These are phyloP conservation scores for Phytophthora vignae DNA, from an alignment of 352 stramenopile species.

Conservation along the genomic window DNA sequence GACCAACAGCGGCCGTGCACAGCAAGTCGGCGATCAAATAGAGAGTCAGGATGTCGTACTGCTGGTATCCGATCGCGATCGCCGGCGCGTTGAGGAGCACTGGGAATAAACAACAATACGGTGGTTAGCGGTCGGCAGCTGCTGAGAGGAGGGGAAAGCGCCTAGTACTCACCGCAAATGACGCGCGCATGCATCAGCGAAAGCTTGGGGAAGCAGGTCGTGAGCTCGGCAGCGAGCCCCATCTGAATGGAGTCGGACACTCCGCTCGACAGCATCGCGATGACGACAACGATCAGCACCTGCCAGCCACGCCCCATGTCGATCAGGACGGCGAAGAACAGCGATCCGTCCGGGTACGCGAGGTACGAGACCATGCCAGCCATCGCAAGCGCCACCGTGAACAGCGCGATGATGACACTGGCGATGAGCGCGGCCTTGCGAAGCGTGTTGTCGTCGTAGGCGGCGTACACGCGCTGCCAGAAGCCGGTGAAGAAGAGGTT, in stretches of 20 bases:
- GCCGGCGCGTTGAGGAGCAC: slow-evolving; percentile 69
- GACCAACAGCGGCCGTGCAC: slow-evolving; percentile 65
- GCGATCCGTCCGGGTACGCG: slow-evolving; percentile 52
- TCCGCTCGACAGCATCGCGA: slow-evolving; percentile 63
- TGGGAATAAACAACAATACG: slow-evolving; percentile 9
- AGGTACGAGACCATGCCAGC: slow-evolving; percentile 67
- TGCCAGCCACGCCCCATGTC: slow-evolving; percentile 70
- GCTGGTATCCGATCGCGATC: slow-evolving; percentile 64
- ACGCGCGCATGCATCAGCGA: slow-evolving; percentile 54
- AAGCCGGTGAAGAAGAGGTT: slow-evolving; percentile 82
- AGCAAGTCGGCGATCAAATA: slow-evolving; percentile 77
- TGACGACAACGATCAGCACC: slow-evolving; percentile 63
- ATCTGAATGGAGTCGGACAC: slow-evolving; percentile 74
- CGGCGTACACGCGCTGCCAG: slow-evolving; percentile 71
- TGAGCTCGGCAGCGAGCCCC: slow-evolving; percentile 74
- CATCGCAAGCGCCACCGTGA: slow-evolving; percentile 68
- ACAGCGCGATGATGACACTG: slow-evolving; percentile 57
- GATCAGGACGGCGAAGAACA: slow-evolving; percentile 74
- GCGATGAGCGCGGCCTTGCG: slow-evolving; percentile 43
- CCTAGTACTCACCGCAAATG: slow-evolving; percentile 25
- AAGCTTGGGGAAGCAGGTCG: slow-evolving; percentile 66
- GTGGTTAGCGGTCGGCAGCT: neutral
- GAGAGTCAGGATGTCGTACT: slow-evolving; percentile 68
- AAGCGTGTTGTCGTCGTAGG: slow-evolving; percentile 56
- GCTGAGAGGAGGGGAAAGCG: neutral